Percentiles rank a stretch among this genome's conserved stretches.
phyloP scores from a whole-genome alignment of 495 filamentous ascomycete species.

The Zalerion maritima region DNA sequence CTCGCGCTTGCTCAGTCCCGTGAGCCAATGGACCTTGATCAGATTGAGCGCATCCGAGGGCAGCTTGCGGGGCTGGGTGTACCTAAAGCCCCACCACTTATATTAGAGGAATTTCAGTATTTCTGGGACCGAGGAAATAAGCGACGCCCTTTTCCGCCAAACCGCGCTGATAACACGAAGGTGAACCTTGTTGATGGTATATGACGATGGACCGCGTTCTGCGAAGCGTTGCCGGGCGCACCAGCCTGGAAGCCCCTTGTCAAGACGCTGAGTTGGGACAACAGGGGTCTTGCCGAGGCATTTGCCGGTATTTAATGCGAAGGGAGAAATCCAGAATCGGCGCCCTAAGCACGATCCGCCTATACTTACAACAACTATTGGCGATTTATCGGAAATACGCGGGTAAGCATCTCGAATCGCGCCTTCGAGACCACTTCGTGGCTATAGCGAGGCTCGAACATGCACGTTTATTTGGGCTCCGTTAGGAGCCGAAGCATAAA shows the following conservation, averaged over 20 bases:
- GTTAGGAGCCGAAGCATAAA: slow-evolving; percentile 2
- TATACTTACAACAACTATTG: slow-evolving; percentile 4
- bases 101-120: slow-evolving; percentile 5
- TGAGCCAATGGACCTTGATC: too few species aligned
- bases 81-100: slow-evolving; percentile 6
- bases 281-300: too few species aligned
- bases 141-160: slow-evolving; percentile 6
- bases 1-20: too few species aligned
- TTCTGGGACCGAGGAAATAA: slow-evolving; percentile 8
- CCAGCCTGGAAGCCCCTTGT: slow-evolving; percentile 6
- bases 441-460: too few species aligned
- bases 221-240: slow-evolving; percentile 3
- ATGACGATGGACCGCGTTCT: slow-evolving; percentile 6
- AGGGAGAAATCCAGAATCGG: slow-evolving; percentile 5
- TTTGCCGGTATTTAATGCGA: slow-evolving; percentile 5
- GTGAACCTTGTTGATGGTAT: slow-evolving; percentile 3
- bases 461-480: slow-evolving; percentile 3
- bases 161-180: slow-evolving; percentile 6
- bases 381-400: too few species aligned
- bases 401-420: too few species aligned
- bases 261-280: too few species aligned
- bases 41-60: too few species aligned
- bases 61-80: too few species aligned
- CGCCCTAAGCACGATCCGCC: slow-evolving; percentile 3
- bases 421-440: too few species aligned